Conservation (phyloP, 345 rosid genomes). For the Schrenkiella parvula region DNA sequence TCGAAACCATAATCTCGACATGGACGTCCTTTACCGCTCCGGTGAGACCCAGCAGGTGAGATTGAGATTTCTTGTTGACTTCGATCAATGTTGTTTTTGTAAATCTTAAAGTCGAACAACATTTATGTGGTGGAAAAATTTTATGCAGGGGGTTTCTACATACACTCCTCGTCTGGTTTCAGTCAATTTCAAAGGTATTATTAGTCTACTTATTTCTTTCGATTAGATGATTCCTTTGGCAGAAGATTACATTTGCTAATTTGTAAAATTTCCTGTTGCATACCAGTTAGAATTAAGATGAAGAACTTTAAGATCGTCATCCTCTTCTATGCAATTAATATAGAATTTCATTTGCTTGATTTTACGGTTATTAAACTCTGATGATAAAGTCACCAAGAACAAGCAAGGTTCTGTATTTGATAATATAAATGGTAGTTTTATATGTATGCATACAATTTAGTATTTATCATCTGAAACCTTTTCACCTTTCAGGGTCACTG, state of each 20-base stretch:
- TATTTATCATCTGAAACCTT: slow-evolving; percentile 3
- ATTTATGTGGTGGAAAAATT: not conserved
- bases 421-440: not conserved
- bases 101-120: not conserved
- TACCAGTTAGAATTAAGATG: not conserved
- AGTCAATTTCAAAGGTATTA: slow-evolving; percentile 67
- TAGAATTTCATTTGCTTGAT: not conserved
- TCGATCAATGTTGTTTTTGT: not conserved
- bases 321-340: not conserved
- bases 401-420: not conserved
- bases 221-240: not conserved
- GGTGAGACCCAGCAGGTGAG: slow-evolving; percentile 76
- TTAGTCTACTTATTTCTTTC: not conserved
- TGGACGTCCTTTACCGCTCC: slow-evolving; percentile 77
- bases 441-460: not conserved
- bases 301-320: not conserved
- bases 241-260: not conserved
- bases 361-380: not conserved
- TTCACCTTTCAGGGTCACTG: slow-evolving; percentile 60
- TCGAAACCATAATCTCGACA: slow-evolving; percentile 50
- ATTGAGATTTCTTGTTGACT: slow-evolving; percentile 15
- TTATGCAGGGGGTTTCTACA: slow-evolving; percentile 58
- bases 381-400: not conserved
- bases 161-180: slow-evolving; percentile 88
- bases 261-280: not conserved